Conservation (phyloP, 2,329 filamentous ascomycete genomes). For the Eutypa lata region DNA sequence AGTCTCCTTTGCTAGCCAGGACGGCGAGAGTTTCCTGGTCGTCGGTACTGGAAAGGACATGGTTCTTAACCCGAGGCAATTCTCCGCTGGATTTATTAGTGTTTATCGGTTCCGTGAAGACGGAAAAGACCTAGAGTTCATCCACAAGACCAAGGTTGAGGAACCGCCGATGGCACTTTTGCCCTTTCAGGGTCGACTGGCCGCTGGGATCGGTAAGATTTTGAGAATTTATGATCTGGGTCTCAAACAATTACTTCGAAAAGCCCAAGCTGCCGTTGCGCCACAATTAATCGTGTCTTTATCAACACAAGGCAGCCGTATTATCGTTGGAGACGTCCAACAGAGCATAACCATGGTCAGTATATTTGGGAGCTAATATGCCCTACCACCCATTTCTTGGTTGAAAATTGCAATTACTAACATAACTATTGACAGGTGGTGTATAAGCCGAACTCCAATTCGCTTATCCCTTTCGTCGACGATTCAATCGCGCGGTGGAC, state of each 20-base stretch:
- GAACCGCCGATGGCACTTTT: constrained; percentile 86
- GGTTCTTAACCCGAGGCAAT: constrained; percentile 71
- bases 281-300: constrained; percentile 84
- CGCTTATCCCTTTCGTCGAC: constrained; percentile 88
- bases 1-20: constrained; percentile 83
- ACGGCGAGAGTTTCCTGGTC: constrained; percentile 85
- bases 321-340: constrained; percentile 88
- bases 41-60: constrained; percentile 94
- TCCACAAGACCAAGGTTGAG: constrained; percentile 73
- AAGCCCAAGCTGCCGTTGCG: constrained; percentile 77
- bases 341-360: constrained; percentile 87
- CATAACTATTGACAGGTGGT: too few species aligned
- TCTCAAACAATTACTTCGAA: constrained; percentile 87
- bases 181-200: constrained; percentile 85
- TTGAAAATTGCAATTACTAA: too few species aligned
- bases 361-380: too few species aligned
- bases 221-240: constrained; percentile 90
- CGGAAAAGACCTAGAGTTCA: constrained; percentile 83
- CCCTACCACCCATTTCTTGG: too few species aligned
- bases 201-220: constrained; percentile 80
- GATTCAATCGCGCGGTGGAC: constrained; percentile 89
- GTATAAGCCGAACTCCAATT: constrained; percentile 89
- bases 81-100: constrained; percentile 78
- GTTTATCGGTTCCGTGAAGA: constrained; percentile 87
- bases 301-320: constrained; percentile 85